Evolutionary conservation across 1,284 basidiomycete species (phyloP).

Genomic region (Filobasidium uniguttulatum): DNA sequence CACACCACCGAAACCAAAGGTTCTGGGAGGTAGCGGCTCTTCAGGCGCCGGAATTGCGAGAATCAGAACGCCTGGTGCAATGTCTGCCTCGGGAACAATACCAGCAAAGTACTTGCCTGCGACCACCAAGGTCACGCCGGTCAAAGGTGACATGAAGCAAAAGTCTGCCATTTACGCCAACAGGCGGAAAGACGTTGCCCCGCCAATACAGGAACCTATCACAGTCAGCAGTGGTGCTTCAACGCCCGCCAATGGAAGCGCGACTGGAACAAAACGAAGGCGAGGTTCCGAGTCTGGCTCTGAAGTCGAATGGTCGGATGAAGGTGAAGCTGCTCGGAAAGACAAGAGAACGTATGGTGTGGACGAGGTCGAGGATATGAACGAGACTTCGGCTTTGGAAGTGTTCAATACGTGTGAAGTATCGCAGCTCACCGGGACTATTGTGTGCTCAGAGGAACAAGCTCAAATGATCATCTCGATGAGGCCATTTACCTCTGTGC

Average conservation of each 20-base stretch:
- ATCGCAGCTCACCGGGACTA: slow-evolving; percentile 72
- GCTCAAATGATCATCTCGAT: slow-evolving; percentile 64
- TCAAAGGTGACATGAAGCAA: slow-evolving; percentile 7
- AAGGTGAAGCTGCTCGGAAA: slow-evolving; percentile 21
- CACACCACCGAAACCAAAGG: neutral
- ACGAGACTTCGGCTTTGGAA: slow-evolving; percentile 48
- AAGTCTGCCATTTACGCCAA: slow-evolving; percentile 37
- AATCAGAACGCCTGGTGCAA: too few relatives aligned
- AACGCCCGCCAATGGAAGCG: slow-evolving; percentile 20
- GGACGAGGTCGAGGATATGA: slow-evolving; percentile 22
- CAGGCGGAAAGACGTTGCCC: slow-evolving; percentile 16
- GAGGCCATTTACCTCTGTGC: slow-evolving; percentile 66
- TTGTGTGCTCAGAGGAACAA: slow-evolving; percentile 71
- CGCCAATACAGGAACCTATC: neutral
- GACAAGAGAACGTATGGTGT: slow-evolving; percentile 22
- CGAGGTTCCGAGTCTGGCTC: slow-evolving; percentile 19
- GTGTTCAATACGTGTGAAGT: slow-evolving; percentile 70
- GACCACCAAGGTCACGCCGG: too few relatives aligned
- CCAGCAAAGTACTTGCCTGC: too few relatives aligned
- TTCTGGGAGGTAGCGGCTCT: neutral
- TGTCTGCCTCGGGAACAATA: too few relatives aligned
- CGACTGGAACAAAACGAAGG: slow-evolving; percentile 52
- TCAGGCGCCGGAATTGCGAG: neutral
- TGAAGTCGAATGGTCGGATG: slow-evolving; percentile 30
- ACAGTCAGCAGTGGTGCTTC: neutral